These are phyloP conservation scores for Mucor ambiguus DNA, from an alignment of 371 early-diverging fungal species.

Conservation along the genomic window DNA sequence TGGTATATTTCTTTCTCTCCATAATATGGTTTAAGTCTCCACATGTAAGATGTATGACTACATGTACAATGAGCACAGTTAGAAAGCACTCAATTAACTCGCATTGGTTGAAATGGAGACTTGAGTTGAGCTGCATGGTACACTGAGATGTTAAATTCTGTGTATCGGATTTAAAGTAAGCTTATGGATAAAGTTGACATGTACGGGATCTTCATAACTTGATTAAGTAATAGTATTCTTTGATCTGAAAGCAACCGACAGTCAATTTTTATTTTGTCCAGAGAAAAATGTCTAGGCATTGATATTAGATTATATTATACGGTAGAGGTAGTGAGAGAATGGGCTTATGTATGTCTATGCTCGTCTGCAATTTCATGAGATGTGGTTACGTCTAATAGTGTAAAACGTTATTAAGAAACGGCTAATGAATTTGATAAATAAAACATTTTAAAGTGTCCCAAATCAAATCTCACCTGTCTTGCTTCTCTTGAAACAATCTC, in stretches of 20 bases:
- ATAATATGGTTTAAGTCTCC: background rate
- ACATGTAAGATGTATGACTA: background rate
- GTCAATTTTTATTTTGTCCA: background rate
- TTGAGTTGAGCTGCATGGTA: background rate
- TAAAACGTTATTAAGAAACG: too few species aligned
- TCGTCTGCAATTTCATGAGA: background rate
- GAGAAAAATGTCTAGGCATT: background rate
- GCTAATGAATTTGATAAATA: background rate
- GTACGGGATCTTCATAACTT: too few species aligned
- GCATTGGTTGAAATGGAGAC: background rate
- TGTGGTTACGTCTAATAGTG: background rate
- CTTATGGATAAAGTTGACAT: background rate
- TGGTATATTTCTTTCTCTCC: background rate
- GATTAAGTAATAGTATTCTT: background rate
- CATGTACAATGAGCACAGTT: background rate
- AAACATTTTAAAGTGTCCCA: background rate
- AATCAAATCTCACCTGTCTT: too few species aligned
- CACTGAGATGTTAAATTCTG: background rate
- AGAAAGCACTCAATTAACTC: background rate
- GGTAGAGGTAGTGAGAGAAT: background rate
- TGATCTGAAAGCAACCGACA: background rate
- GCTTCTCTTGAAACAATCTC: too few species aligned
- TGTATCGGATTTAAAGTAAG: background rate
- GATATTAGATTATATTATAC: background rate
- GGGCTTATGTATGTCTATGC: background rate